Evolutionary conservation across 2,329 filamentous ascomycete genomes (phyloP), one percentile per base, ranked within the genome.

Genomic region (Aspergillus versicolor): DNA sequence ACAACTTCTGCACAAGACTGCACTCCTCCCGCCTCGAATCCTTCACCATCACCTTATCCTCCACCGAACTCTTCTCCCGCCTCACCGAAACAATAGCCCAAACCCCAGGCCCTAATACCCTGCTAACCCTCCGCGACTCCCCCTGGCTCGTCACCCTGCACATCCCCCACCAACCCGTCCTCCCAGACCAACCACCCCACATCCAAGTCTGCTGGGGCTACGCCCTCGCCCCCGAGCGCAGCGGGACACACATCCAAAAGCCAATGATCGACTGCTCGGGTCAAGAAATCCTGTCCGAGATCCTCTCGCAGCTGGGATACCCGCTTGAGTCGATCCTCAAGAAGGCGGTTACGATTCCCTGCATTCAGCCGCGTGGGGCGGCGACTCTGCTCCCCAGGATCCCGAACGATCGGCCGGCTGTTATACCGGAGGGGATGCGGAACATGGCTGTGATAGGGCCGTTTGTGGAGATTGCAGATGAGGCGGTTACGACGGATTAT

Each of bases 161-260:
- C 3, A 64, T 79, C 43, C 76, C 76, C 17, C 65, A 65, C 11
- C 77, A 80, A 52, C 77, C 76, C 2, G 70, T 79, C 52, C 78
- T 79, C 60, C 63, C 69, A 34, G 65, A 68, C 34, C 77, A 79
- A 54, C 67, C 70, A 4, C 37, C 57, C 34, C 55, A 65, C 30
- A 63, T 72, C 30, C 65, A 71, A 19, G 73, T 76, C 11, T 65
- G 77, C 51, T 77, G 75, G 73, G 74, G 75, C 6, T 78, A 75
- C 52, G 72, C 70, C 2, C 66, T 77, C n/a, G 70, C 71, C 27
- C 73, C 75, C 0, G 69, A 71, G 9, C 60, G 63, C 27, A 56
- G 62, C 5, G 76, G 77, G 5, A 67, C 73, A 54, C 74, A 66
- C 56, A 64, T 77, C 41, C 63, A 69, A 52, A 79, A 78, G 59